These are phyloP conservation scores for Triangularia verruculosa DNA, from an alignment of 2,329 filamentous ascomycete species.

Conservation along the genomic window DNA sequence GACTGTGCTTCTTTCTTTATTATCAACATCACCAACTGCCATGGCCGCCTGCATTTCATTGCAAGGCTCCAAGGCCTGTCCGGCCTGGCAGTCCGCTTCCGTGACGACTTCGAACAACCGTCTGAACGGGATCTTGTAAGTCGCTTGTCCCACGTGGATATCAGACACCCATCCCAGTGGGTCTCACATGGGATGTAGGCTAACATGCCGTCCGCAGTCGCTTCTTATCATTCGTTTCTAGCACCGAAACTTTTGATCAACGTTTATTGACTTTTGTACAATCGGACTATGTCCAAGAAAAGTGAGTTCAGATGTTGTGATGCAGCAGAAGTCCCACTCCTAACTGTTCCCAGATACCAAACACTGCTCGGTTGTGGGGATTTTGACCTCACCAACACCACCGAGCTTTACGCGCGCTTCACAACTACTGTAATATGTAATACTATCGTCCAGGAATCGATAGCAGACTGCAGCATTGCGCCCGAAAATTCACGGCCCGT, in stretches of 20 bases:
- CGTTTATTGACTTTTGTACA: slow-evolving; percentile 70
- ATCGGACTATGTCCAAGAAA: slow-evolving; percentile 69
- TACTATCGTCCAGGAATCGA: slow-evolving; percentile 87
- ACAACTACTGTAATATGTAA: slow-evolving; percentile 92
- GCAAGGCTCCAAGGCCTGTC: slow-evolving; percentile 64
- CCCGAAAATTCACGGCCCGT: slow-evolving; percentile 66
- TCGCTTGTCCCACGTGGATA: slow-evolving; percentile 22
- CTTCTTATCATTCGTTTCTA: slow-evolving; percentile 80
- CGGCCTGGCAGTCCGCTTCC: slow-evolving; percentile 69
- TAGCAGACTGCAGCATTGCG: slow-evolving; percentile 63
- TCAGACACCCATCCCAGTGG: neutral
- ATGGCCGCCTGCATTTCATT: slow-evolving; percentile 61
- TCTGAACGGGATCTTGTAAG: slow-evolving; percentile 64
- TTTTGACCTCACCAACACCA: slow-evolving; percentile 74
- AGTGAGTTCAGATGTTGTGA: slow-evolving; percentile 54
- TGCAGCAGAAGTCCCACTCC: neutral
- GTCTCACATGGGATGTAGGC: neutral
- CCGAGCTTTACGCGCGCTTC: slow-evolving; percentile 85
- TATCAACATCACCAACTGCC: slow-evolving; percentile 37
- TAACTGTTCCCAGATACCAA: slow-evolving; percentile 63
- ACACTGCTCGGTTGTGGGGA: slow-evolving; percentile 74
- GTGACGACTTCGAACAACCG: slow-evolving; percentile 63
- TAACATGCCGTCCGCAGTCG: slow-evolving; percentile 52
- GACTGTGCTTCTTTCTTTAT: slow-evolving; percentile 25
- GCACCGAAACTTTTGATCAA: slow-evolving; percentile 71